Evolutionary conservation across 2,329 filamentous ascomycete species (phyloP), one percentile per base, ranked within the genome.

Genomic region (Fusarium sp.): DNA sequence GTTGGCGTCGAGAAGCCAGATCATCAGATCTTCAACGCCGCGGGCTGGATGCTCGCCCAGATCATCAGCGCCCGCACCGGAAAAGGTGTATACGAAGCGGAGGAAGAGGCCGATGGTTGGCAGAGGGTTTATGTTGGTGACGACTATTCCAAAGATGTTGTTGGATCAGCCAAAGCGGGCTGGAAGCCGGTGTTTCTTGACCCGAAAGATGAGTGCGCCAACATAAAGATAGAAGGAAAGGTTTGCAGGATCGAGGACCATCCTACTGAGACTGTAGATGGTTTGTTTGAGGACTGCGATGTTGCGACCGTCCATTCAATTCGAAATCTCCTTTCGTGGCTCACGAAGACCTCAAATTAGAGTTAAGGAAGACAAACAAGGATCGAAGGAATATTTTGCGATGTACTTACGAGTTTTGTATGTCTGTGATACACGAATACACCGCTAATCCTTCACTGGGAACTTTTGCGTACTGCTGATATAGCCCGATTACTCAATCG

Each of bases 1-100:
- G 85, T 87, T 7, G 89, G 88, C 0, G 74, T 78, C 24, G 86
- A 87, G 68, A 92, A 92, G 74, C 89, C 89, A 0, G 80, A 88
- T 53, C 66, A 60, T 11, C 68, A 74, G 5, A 89, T 91, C 4
- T 92, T 91, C 64, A 75, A 80, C 2, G 84, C 86, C 0, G 89
- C 88, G 1, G 80, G 83, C 43, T 66, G 75, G 2, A 78, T 88
- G 80, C 73, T 73, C 8, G 42, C 52, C 2, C 50, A 69, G 12
- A 13, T 65, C 6, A 57, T 71, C 3, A 57, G 61, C 11, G 18
- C 48, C 11, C 62, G 68, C 6, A 50, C 57, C 6, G 53, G 56
- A 1, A 57, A 48, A 4, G 41, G n/a, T 1, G 7, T 53, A 1
- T n/a, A 6, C 0, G 47, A 73, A 5, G 29, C 53, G 0, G 37